Conservation (phyloP, 805 yeast species). For the Soucietia sequanensis region DNA sequence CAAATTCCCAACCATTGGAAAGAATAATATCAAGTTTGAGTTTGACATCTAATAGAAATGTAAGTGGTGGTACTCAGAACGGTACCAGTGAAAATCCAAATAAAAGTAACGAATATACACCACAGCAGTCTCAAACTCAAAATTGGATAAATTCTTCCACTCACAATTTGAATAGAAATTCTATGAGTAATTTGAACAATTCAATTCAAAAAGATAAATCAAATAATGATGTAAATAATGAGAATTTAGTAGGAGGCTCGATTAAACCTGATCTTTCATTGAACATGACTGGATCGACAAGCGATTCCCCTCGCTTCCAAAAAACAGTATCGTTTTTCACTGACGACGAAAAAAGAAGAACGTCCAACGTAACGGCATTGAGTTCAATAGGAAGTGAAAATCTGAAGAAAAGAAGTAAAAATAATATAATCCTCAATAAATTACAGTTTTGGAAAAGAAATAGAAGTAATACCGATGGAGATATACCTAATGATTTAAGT, state of each 20-base stretch:
- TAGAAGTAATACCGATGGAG: conserved; percentile 7
- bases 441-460: conserved; percentile 40
- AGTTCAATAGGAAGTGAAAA: conserved; percentile 7
- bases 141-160: background rate
- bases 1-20: conserved; percentile 35
- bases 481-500: background rate
- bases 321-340: conserved; percentile 22
- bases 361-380: conserved; percentile 8
- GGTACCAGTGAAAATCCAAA: background rate
- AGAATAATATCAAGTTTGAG: conserved; percentile 37
- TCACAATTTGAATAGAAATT: background rate
- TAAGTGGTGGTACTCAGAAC: background rate
- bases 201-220: background rate
- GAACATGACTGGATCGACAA: background rate
- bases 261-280: background rate
- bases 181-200: background rate
- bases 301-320: conserved; percentile 1
- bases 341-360: conserved; percentile 10
- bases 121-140: background rate
- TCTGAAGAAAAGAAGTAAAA: conserved; percentile 13
- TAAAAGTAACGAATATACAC: background rate
- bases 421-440: conserved; percentile 26
- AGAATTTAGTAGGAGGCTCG: background rate
- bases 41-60: conserved; percentile 22
- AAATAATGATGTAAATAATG: background rate